phyloP scores from a whole-genome alignment of 2,329 filamentous ascomycete species.

The Neoarthrinium moseri region DNA sequence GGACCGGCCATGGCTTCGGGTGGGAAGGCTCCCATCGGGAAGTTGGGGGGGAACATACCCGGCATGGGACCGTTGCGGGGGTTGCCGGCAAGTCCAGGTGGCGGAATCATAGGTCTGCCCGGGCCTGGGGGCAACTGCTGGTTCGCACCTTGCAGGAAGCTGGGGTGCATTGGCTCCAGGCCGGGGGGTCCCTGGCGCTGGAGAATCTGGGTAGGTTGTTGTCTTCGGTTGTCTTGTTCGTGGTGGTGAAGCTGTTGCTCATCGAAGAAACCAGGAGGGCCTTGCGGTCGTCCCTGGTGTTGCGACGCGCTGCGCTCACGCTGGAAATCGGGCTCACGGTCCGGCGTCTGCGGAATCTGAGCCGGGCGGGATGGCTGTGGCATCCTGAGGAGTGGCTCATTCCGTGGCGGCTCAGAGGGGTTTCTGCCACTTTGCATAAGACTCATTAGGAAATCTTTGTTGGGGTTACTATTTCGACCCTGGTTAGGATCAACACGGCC shows the following conservation, averaged over 20 bases:
- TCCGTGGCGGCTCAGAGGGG: constrained; percentile 47
- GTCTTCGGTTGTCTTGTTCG: constrained; percentile 46
- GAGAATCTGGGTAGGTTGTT: constrained; percentile 62
- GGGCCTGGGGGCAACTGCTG: constrained; percentile 43
- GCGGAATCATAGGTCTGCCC: constrained; percentile 56
- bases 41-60: constrained; percentile 62
- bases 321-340: constrained; percentile 48
- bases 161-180: constrained; percentile 58
- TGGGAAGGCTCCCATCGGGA: constrained; percentile 47
- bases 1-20: constrained; percentile 49
- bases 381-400: constrained; percentile 53
- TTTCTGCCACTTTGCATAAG: constrained; percentile 66
- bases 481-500: constrained; percentile 42
- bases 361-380: constrained; percentile 51
- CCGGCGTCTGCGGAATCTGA: constrained; percentile 43
- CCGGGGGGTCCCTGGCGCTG: constrained; percentile 63
- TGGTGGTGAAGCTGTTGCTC: constrained; percentile 49
- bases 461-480: constrained; percentile 52
- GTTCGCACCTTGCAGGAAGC: constrained; percentile 45
- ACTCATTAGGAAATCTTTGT: constrained; percentile 82
- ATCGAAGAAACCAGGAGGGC: constrained; percentile 53
- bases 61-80: constrained; percentile 49
- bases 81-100: constrained; percentile 53
- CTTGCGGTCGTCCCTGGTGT: constrained; percentile 29
- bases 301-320: constrained; percentile 36